Conservation (phyloP, 257 asterid species). For the Hygrophila difformis region DNA sequence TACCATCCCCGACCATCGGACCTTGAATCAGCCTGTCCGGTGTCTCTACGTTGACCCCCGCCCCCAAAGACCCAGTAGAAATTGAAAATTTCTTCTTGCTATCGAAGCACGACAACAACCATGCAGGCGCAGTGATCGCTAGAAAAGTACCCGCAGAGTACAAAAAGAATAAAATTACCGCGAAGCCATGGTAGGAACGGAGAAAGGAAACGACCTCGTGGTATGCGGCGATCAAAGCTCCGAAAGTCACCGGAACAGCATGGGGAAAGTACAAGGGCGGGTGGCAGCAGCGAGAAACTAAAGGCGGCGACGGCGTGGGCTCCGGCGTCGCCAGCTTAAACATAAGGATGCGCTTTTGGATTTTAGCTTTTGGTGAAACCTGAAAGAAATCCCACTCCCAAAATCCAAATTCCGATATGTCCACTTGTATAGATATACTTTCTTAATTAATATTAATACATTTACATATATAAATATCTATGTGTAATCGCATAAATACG, state of each 20-base stretch:
- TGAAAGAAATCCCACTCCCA: no score
- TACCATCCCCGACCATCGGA: no score
- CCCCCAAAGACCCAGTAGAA: slow-evolving; percentile 4
- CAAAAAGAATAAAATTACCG: slow-evolving; percentile 9
- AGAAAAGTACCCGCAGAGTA: slow-evolving; percentile 20
- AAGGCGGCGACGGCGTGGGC: slow-evolving; percentile 12
- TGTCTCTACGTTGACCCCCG: slow-evolving; percentile 10
- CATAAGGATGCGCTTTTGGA: slow-evolving; percentile 11
- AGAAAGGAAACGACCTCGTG: slow-evolving; percentile 7
- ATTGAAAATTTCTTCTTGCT: slow-evolving; percentile 12
- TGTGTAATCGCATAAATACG: no score
- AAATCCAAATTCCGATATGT: no score
- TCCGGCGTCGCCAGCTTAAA: not conserved
- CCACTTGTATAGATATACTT: no score
- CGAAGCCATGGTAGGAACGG: slow-evolving; percentile 16
- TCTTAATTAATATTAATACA: no score
- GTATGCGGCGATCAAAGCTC: slow-evolving; percentile 8
- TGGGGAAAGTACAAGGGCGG: no score
- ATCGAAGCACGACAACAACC: slow-evolving; percentile 14
- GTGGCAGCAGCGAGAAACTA: no score
- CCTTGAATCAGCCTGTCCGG: no score
- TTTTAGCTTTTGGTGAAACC: no score
- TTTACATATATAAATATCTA: no score
- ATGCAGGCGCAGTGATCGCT: slow-evolving; percentile 29
- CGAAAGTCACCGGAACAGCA: slow-evolving; percentile 14